Base-by-base conservation (phyloP, 2,329 filamentous ascomycete genomes). In the Penicillium expansum region DNA sequence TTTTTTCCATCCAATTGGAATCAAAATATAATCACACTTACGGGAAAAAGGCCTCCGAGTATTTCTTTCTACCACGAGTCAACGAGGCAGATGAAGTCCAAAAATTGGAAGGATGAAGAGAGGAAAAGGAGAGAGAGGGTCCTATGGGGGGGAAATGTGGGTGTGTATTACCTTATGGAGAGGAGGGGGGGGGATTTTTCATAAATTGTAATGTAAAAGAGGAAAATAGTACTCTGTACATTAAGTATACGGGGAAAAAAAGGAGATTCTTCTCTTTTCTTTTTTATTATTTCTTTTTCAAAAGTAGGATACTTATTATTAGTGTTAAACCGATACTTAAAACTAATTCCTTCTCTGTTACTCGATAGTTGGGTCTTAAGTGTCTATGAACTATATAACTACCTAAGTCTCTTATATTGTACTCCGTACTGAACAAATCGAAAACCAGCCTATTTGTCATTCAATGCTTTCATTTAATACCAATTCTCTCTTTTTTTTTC, bases 51-150 rank as follows among this genome's bases (percentile, higher is more conserved):
- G 52, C 57, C 63, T 64, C 56, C 29, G 38, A 52, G 62, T 44
- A 27, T 66, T 59, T 60, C 60, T 65, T 63, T 65, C 69, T 71
- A 70, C 70, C 70, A 72, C 71, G 69, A 74, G 67, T 63, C 51
- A 70, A 71, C 69, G 67, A 71, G 69, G 66, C 62, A 69, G 49
- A 69, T 29, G 14, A 32, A 49, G 48, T 42, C 29, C 49, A 52
- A 42, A 32, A 24, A 32, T 33, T 33, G 38, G 38, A 65, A 55
- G 56, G 56, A 60, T 53, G 57, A 56, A 51, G 53, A 56, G n/a
- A 51, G 49, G 56, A 64, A 63, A 62, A 67, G 62, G 41, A 27
- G 24, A 43, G 24, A 60, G 56, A 63, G 67, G 66, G 54, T 60
- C 59, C 55, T 61, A 56, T 52, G 59, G 59, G 62, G 58, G 58